A percentile compares a stretch with the other conserved stretches of the same genome.
Conservation (phyloP, 169 alveolate genomes). For the Plasmodium berghei region DNA sequence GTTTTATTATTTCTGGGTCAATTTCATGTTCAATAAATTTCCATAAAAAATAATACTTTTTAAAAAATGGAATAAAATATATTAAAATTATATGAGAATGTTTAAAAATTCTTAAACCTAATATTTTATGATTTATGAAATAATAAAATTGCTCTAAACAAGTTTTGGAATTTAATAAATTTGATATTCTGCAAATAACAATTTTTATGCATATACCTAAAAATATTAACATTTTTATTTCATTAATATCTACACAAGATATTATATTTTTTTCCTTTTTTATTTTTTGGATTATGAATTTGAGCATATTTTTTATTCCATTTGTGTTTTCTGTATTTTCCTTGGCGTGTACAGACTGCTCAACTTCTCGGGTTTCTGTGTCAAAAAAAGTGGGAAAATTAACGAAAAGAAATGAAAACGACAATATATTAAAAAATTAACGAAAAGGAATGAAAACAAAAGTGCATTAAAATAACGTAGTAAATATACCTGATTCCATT, state of each 20-base stretch:
- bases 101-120: constrained; percentile 44
- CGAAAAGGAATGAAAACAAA: neutral
- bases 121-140: constrained; percentile 23
- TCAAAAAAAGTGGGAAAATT: too few relatives aligned
- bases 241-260: constrained; percentile 1
- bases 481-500: neutral
- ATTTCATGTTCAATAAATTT: constrained; percentile 67
- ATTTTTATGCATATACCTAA: constrained; percentile 64
- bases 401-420: neutral
- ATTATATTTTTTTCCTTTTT: neutral
- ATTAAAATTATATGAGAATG: constrained; percentile 36
- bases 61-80: constrained; percentile 59
- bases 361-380: too few relatives aligned
- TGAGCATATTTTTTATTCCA: too few relatives aligned
- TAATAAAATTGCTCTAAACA: constrained; percentile 58
- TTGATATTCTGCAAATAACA: constrained; percentile 45
- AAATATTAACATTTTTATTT: constrained; percentile 26
- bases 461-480: neutral
- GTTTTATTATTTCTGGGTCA: constrained; percentile 28
- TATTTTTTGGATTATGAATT: neutral
- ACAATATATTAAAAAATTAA: too few relatives aligned
- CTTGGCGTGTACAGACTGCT: too few relatives aligned
- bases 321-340: too few relatives aligned
- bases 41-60: constrained; percentile 62
- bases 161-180: constrained; percentile 39